Evolutionary conservation across 495 filamentous ascomycete species (phyloP), one percentile per base, ranked within the genome.

Genomic region (Penicillium samsonianum): DNA sequence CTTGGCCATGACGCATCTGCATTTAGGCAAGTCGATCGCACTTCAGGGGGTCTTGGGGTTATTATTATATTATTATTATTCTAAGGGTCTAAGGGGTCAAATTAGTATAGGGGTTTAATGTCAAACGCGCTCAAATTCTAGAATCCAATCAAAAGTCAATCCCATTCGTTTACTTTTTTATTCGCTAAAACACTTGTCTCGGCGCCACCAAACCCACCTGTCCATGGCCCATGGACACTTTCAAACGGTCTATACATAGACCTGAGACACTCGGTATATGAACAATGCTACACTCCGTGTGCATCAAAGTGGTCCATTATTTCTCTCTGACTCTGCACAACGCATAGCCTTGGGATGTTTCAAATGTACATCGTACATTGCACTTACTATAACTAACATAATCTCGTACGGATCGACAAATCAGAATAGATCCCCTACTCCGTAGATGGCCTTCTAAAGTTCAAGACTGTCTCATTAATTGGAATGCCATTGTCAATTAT

Each of bases 1-100:
- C 55, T 58, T 61, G 54, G 54, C 43, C 41, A 53, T 61, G 54
- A 61, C 59, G 59, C 59, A 50, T 43, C 48, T 25, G 28, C 37
- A 28, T 45, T 52, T 56, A 14, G 52, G 43, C 57, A 60, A 46
- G 47, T 53, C 53, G 53, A 55, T 55, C 53, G 9, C 41, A 54
- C 19, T 25, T 45, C 45, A 37, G 53, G 42, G n/a, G 52, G 52
- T 35, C 40, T 22, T 28, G 23, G 25, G 42, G 26, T 5, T 5
- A 46, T 17, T 14, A 16, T 16, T 30, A 28, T 14, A 16, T 16
- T 30, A 38, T 8, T 17, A 9, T 9, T 9, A 17, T 9, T 26
- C 4, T 38, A 33, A 26, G 17, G 26, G 50, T 53, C 37, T 42
- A 50, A 22, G n/a, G 20, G 48, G 50, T 44, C 12, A 17, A 17